A percentile compares a stretch with the other conserved stretches of the same genome.
Evolutionary conservation across 331 rosid species (phyloP).

Genomic region (Malus hybrid): DNA sequence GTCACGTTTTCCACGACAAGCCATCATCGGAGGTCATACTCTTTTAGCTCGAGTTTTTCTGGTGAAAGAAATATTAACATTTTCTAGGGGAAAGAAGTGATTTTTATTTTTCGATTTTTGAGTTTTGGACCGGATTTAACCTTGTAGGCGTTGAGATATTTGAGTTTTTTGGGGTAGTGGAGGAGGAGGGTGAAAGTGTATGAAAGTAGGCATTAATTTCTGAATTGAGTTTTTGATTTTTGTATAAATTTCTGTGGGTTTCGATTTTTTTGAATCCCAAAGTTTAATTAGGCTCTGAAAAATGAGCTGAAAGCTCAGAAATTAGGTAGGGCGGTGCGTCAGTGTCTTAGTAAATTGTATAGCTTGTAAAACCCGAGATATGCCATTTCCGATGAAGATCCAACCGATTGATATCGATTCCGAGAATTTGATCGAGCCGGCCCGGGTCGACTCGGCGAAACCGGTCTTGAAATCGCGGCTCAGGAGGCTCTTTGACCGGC

Average conservation of each 20-base stretch:
- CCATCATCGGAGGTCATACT: slow-evolving; percentile 22
- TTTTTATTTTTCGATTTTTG: too few species aligned
- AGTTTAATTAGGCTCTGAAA: slow-evolving; percentile 14
- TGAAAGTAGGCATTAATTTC: slow-evolving; percentile 2
- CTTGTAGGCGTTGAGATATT: not conserved
- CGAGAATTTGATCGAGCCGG: slow-evolving; percentile 32
- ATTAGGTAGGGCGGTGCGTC: not conserved
- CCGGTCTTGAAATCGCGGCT: slow-evolving; percentile 69
- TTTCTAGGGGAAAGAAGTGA: too few species aligned
- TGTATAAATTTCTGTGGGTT: slow-evolving; percentile 7
- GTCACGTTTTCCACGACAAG: slow-evolving; percentile 73
- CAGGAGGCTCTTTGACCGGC: slow-evolving; percentile 68
- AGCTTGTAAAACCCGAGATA: not conserved
- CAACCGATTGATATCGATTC: slow-evolving; percentile 74
- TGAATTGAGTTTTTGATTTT: not conserved
- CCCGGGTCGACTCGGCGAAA: slow-evolving; percentile 52
- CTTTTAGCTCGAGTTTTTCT: slow-evolving; percentile 16
- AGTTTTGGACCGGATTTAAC: not conserved
- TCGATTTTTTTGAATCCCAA: slow-evolving; percentile 7
- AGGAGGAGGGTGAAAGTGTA: slow-evolving; percentile 6
- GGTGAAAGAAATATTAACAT: not conserved
- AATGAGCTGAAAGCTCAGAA: slow-evolving; percentile 7
- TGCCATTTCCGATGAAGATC: slow-evolving; percentile 73
- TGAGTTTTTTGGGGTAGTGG: not conserved
- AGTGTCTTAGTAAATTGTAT: not conserved